Conservation (phyloP, 139 green algal species). For the Picochlorum sp. region DNA sequence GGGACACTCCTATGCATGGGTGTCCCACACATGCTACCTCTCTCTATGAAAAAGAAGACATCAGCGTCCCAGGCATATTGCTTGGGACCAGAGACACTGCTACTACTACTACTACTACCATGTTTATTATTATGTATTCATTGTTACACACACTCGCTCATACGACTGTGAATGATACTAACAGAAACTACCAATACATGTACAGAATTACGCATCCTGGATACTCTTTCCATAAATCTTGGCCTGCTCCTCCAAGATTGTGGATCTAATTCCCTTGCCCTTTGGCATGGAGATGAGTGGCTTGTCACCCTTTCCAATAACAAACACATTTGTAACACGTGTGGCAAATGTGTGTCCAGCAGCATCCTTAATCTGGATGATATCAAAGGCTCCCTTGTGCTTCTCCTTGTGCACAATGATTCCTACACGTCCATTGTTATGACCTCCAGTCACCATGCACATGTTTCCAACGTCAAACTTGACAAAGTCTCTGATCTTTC, state of each 20-base stretch:
- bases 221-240: constrained; percentile 62
- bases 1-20: too few relatives aligned
- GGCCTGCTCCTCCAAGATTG: constrained; percentile 95
- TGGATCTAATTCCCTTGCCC: constrained; percentile 93
- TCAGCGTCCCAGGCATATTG: too few relatives aligned
- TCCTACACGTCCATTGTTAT: constrained; percentile 90
- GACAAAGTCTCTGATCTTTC: constrained; percentile 91
- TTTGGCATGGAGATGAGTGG: constrained; percentile 94
- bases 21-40: too few relatives aligned
- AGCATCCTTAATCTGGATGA: constrained; percentile 92
- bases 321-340: constrained; percentile 89
- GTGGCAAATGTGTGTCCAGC: constrained; percentile 93
- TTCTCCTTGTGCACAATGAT: constrained; percentile 89
- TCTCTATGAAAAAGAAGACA: too few relatives aligned
- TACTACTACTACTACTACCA: too few relatives aligned
- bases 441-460: constrained; percentile 83
- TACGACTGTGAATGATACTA: neutral
- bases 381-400: constrained; percentile 92
- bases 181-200: constrained; percentile 7
- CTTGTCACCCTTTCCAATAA: constrained; percentile 96
- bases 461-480: constrained; percentile 97
- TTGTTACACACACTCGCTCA: too few relatives aligned
- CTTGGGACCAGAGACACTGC: too few relatives aligned
- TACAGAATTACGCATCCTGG: neutral
- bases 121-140: too few relatives aligned